phyloP scores from a whole-genome alignment of 2,329 filamentous ascomycete genomes.

The Alternaria brassicae region DNA sequence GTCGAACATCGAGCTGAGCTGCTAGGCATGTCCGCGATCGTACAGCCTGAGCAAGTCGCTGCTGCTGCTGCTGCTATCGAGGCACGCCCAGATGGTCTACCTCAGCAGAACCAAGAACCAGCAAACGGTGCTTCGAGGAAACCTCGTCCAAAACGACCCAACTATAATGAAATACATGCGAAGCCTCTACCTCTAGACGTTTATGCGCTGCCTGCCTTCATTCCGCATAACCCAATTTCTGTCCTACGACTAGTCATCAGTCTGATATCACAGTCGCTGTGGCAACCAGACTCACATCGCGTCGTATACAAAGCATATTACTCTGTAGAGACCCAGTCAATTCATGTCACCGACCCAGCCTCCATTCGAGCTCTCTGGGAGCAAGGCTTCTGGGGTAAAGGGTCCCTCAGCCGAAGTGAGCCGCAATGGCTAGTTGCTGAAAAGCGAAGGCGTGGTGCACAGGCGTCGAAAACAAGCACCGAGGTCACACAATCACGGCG shows the following conservation, averaged over 20 bases:
- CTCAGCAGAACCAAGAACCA: constrained; percentile 18
- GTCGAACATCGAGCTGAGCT: constrained; percentile 11
- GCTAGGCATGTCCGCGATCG: constrained; percentile 24
- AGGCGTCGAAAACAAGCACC: constrained; percentile 76
- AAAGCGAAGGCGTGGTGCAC: constrained; percentile 71
- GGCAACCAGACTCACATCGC: constrained; percentile 69
- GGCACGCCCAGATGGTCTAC: constrained; percentile 11
- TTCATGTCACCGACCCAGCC: constrained; percentile 79
- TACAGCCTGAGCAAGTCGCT: constrained; percentile 14
- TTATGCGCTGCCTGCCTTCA: constrained; percentile 84
- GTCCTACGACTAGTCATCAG: constrained; percentile 79
- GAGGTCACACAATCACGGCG: constrained; percentile 78
- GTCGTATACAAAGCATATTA: constrained; percentile 76
- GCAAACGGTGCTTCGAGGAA: constrained; percentile 31
- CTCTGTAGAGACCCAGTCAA: constrained; percentile 79
- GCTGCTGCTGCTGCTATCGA: constrained; percentile 13
- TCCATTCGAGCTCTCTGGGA: constrained; percentile 89
- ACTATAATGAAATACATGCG: constrained; percentile 77
- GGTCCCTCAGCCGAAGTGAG: constrained; percentile 89
- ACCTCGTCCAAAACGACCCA: constrained; percentile 54
- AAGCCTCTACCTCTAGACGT: constrained; percentile 81
- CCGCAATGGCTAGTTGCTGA: constrained; percentile 90
- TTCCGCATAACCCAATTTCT: constrained; percentile 91
- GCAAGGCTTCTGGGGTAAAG: constrained; percentile 97
- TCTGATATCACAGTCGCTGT: constrained; percentile 76